Evolutionary conservation across 2,329 filamentous ascomycete genomes (phyloP), one percentile per base, ranked within the genome.

Genomic region (Tolypocladium paradoxum): DNA sequence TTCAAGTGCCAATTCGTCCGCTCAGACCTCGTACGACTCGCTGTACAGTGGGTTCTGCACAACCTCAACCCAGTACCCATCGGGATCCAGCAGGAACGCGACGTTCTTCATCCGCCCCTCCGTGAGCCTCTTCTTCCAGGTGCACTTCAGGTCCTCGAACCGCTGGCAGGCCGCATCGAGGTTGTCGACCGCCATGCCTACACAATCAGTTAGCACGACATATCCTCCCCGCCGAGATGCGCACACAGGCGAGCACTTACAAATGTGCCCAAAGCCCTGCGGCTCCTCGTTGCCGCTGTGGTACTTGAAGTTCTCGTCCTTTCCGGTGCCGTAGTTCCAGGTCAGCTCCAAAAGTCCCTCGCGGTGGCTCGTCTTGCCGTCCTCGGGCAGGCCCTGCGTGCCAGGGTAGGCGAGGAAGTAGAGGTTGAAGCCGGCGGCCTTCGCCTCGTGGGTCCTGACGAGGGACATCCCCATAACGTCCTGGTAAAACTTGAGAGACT

Each of bases 61-160:
- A 62, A 85, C 66, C 70, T 86, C 83, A 52, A 90, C 79, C 88
- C 87, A 95, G 72, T 95, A 95, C 49, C 80, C 82, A 70, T 96
- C 90, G 0, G 91, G 90, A 61, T 92, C 92, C 48, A 96, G 75
- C 48, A 97, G 73, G 66, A 97, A 97, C 0, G 93, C 93, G 52
- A 97, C 85, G 59, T 93, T 89, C 78, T 88, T 92, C 91, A 96
- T 96, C 47, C 81, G 76, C 2, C 92, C 92, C 58, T 97, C 92
- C 2, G 89, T 95, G 56, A 97, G 77, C 59, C 88, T 80, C 83
- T 97, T 97, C 83, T 96, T 96, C 89, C 90, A 99, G 70, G 80
- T 84, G 53, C 92, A 87, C 6, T 85, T 81, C 65, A 88, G 74
- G 53, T 83, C 81, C 67, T 97, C 93, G 61, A 97, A 91, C 16